Percentiles rank a stretch among this genome's conserved stretches.
Conservation (phyloP, 257 asterid species). For the Fraxinus cuspidata region DNA sequence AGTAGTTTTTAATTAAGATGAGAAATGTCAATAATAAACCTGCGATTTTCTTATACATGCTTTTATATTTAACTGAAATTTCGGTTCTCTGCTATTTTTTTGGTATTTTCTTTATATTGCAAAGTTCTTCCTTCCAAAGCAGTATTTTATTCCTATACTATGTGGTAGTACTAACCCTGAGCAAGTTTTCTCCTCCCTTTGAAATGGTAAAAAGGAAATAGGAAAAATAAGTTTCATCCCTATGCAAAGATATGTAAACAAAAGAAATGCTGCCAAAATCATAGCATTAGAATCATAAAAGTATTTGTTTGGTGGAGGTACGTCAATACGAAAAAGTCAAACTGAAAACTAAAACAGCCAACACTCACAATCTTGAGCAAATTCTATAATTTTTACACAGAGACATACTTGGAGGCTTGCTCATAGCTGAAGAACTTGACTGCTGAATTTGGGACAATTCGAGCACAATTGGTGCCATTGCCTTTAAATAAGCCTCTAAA, state of each 20-base stretch:
- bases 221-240: background rate
- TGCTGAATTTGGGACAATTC: conserved; percentile 94
- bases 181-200: background rate
- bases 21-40: background rate
- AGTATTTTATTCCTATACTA: background rate
- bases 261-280: background rate
- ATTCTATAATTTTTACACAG: conserved; percentile 13
- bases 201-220: background rate
- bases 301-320: background rate
- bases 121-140: background rate
- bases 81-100: background rate
- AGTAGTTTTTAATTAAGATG: background rate
- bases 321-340: background rate
- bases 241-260: background rate
- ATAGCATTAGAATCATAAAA: background rate
- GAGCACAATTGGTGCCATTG: conserved; percentile 91
- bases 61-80: background rate
- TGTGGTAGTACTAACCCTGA: background rate
- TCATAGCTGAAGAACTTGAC: conserved; percentile 99
- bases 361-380: background rate
- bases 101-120: background rate
- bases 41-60: background rate
- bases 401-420: conserved; percentile 93
- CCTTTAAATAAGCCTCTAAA: conserved; percentile 82
- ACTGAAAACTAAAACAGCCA: background rate